phyloP scores from a whole-genome alignment of 768 basidiomycete genomes.

The Boletus bicolor region DNA sequence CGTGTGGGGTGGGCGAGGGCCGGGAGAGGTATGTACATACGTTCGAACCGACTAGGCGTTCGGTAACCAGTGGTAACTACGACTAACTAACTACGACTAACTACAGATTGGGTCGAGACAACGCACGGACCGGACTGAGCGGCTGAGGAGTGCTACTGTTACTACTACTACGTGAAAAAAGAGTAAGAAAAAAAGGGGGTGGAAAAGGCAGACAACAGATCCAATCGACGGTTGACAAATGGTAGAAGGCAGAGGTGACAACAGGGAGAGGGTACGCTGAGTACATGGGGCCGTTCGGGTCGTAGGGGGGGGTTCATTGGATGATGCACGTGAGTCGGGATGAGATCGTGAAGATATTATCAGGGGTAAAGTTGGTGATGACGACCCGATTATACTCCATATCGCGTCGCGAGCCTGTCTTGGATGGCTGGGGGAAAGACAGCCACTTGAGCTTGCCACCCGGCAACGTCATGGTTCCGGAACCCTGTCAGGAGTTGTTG shows the following conservation, averaged over 20 bases:
- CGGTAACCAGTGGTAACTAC: constrained; percentile 30
- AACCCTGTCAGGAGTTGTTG: constrained; percentile 83
- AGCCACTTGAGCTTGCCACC: constrained; percentile 81
- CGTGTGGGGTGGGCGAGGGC: background rate
- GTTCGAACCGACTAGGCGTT: constrained; percentile 33
- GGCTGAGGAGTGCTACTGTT: constrained; percentile 22
- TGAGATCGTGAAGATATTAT: constrained; percentile 16
- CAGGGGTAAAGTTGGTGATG: background rate
- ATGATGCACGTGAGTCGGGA: constrained; percentile 1
- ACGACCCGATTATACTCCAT: constrained; percentile 63
- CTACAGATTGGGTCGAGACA: constrained; percentile 28
- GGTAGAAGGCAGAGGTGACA: constrained; percentile 18
- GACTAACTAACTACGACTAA: constrained; percentile 27
- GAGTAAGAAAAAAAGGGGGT: too few relatives aligned
- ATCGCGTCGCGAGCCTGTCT: constrained; percentile 81
- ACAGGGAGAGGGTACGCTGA: constrained; percentile 11
- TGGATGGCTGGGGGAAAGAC: constrained; percentile 87
- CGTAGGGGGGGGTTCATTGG: constrained; percentile 12
- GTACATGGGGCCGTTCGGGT: constrained; percentile 10
- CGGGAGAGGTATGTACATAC: constrained; percentile 12
- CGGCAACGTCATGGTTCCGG: constrained; percentile 80
- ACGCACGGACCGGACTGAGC: constrained; percentile 19
- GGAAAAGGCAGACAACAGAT: constrained; percentile 15
- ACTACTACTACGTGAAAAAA: constrained; percentile 17
- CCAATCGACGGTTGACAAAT: constrained; percentile 31